Evolutionary conservation across 2,329 filamentous ascomycete species (phyloP), one percentile per base, ranked within the genome.

Genomic region (Trichoderma gracile): DNA sequence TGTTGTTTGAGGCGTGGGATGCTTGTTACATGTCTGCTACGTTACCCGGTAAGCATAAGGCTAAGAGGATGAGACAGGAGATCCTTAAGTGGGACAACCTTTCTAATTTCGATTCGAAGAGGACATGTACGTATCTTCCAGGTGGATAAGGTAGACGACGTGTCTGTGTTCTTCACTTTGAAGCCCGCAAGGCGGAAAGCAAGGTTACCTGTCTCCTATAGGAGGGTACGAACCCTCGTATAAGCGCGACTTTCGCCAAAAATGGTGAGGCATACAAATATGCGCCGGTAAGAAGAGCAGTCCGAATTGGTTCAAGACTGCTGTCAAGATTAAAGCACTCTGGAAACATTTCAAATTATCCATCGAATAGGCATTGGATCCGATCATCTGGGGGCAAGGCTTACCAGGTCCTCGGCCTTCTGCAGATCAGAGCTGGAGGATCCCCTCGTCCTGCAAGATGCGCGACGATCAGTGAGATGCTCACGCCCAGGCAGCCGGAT

Each of bases 31-130:
- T 9, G 7, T 30, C 30, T 30, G 30, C 8, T 30, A 30, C 49
- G 47, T 27, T 42, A 54, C 40, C 25, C 15, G n/a, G 49, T 54
- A 62, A 62, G 58, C 49, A n/a, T 23, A 54, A 53, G 42, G 49
- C 40, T 43, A 21, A 21, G 15, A 33, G 47, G 45, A 43, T 52
- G 57, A 52, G 57, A 60, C 38, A n/a, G 3, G 19, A 54, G 49
- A 46, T 62, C 49, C 58, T 46, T 53, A 6, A 3, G 47, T 3
- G 33, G 8, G 47, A 53, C 15, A 8, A 19, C 2, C 17, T 17
- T 9, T 33, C 12, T 25, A 8, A 27, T 17, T 30, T 8, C 0
- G 2, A 14, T 40, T 40, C 21, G 45, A n/a, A 25, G 14, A 23
- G 2, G 8, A 19, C 21, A 43, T 3, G 3, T 12, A 33, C 14